These are phyloP conservation scores for Blumeria graminis DNA, from an alignment of 2,329 filamentous ascomycete species.

Conservation along the genomic window DNA sequence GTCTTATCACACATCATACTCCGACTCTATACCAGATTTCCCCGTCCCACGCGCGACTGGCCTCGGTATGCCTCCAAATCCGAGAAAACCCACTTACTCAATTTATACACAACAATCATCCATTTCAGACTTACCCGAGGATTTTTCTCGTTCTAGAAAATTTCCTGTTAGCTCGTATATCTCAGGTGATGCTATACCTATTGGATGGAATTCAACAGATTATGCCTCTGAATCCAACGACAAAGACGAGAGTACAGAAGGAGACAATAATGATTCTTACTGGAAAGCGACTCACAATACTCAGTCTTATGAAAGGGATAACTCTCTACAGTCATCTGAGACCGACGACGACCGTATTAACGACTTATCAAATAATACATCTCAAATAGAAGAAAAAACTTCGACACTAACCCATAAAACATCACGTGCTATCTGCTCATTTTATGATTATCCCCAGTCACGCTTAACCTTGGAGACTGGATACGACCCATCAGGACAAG, in stretches of 20 bases:
- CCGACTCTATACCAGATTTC: slow-evolving; percentile 32
- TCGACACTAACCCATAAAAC: slow-evolving; percentile 4
- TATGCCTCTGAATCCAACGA: slow-evolving; percentile 5
- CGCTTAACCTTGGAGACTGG: too few relatives aligned
- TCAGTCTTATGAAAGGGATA: slow-evolving; percentile 31
- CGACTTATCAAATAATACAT: slow-evolving; percentile 15
- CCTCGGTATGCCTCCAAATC: slow-evolving; percentile 23
- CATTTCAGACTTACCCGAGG: slow-evolving; percentile 55
- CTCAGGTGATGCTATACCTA: slow-evolving; percentile 49
- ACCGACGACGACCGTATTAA: slow-evolving; percentile 5
- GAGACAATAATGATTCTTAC: slow-evolving; percentile 19
- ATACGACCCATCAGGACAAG: too few relatives aligned
- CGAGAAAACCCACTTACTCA: slow-evolving; percentile 34
- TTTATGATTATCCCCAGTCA: too few relatives aligned
- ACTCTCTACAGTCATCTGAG: slow-evolving; percentile 18
- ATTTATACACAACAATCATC: slow-evolving; percentile 42
- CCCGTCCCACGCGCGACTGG: slow-evolving; percentile 7
- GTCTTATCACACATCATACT: slow-evolving; percentile 23
- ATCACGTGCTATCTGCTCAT: slow-evolving; percentile 2
- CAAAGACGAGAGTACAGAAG: slow-evolving; percentile 10
- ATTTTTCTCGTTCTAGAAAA: slow-evolving; percentile 27
- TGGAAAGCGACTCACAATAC: slow-evolving; percentile 33
- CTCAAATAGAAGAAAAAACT: neutral
- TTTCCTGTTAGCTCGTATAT: slow-evolving; percentile 37
- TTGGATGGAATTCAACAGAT: slow-evolving; percentile 30